Base-by-base conservation (phyloP, 768 basidiomycete genomes). In the Coprinellus micaceus region DNA sequence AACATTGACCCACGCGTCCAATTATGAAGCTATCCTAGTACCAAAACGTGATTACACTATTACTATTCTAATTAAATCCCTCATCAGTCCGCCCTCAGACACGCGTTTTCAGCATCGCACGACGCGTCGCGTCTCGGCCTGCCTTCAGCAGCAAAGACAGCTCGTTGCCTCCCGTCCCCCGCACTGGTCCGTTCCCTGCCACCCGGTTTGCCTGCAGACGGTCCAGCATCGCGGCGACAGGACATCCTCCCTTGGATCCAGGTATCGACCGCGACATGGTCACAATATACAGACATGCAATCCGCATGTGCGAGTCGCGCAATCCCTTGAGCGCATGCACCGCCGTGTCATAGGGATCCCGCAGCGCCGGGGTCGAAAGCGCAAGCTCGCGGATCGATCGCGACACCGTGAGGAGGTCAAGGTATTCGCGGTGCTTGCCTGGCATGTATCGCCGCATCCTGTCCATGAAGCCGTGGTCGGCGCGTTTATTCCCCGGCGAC, bases 371-470 rank as follows among this genome's bases (percentile, higher is more conserved):
- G 13, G 78, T 83, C 41, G 71, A 67, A 55, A 77, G 76, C 1
- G 85, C 88, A 29, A 86, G 70, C 36, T 83, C 78, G 22, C 90
- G 83, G 51, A 92, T 64, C 21, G 84, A 77, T n/a, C 74, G 84
- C 13, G 83, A 80, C 52, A 79, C 75, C 12, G 76, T 71, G 36
- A 98, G 80, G 63, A 85, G 82, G 22, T 72, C 69, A 53, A 98
- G 81, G 74, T 94, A 98, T 45, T 87, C 84, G 41, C 91, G 86
- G 72, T 98, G 96, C 53, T 82, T 82, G 13, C 89, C 88, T 0
- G 96, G 95, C 96, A 98, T 98, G 73, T 98, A 98, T 21, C 83
- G 82, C 56, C 91, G 76, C 94, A 97, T 97, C 47, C 92, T 81
- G 56, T 89, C 86, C 87, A 98, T 94, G 74, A 98, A 98, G 0